Evolutionary conservation across 768 basidiomycete genomes (phyloP).

Genomic region (Ramaria rubella): DNA sequence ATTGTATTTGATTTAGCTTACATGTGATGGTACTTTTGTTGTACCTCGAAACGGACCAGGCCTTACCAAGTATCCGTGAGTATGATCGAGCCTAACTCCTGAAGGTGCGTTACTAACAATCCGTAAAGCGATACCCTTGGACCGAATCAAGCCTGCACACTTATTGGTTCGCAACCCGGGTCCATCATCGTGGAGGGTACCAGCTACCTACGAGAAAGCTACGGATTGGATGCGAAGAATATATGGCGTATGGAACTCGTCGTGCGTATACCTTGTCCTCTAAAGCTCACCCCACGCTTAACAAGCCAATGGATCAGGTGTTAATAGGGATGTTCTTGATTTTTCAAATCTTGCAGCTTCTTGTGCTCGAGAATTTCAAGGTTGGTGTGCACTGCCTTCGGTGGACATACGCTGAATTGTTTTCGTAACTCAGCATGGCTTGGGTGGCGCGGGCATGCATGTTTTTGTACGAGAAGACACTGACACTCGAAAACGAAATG

Average conservation of each 20-base stretch:
- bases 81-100: too few species aligned
- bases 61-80: conserved; percentile 55
- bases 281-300: too few species aligned
- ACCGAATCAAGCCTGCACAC: conserved; percentile 16
- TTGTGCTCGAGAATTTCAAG: conserved; percentile 59
- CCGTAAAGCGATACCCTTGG: conserved; percentile 43
- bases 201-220: conserved; percentile 56
- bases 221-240: conserved; percentile 40
- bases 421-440: conserved; percentile 50
- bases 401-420: conserved; percentile 10
- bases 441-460: conserved; percentile 40
- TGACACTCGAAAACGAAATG: conserved; percentile 35
- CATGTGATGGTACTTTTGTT: conserved; percentile 59
- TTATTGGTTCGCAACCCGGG: background rate
- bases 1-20: conserved; percentile 33
- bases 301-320: conserved; percentile 28
- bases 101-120: conserved; percentile 21
- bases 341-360: conserved; percentile 63
- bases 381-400: conserved; percentile 28
- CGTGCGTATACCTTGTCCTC: conserved; percentile 24
- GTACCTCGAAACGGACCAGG: conserved; percentile 58
- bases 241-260: conserved; percentile 65
- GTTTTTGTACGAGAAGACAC: conserved; percentile 55
- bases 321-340: conserved; percentile 61
- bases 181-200: background rate